A percentile compares a stretch with the other conserved stretches of the same genome.
These are phyloP conservation scores for Populus hybrid DNA, from an alignment of 441 rosid species.

Conservation along the genomic window DNA sequence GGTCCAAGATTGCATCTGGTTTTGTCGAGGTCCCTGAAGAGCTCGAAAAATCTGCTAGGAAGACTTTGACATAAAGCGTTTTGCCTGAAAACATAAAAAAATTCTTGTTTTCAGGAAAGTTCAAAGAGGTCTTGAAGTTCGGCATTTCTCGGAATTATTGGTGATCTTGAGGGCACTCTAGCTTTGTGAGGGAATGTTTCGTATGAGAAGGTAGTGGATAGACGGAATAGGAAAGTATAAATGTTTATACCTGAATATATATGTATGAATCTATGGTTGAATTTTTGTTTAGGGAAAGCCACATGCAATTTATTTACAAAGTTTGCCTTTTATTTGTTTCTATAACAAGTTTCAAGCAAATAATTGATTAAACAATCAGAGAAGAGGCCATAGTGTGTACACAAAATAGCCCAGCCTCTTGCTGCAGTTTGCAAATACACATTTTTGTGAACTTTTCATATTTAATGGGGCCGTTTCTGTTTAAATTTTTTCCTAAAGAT, in stretches of 20 bases:
- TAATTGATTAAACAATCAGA: neutral
- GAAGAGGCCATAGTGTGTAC: neutral
- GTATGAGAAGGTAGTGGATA: slow-evolving; percentile 38
- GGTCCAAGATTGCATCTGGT: slow-evolving; percentile 55
- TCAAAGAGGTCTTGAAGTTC: slow-evolving; percentile 84
- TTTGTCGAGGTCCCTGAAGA: slow-evolving; percentile 46
- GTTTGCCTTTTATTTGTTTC: neutral
- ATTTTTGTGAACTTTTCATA: neutral
- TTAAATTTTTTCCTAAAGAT: too few relatives aligned
- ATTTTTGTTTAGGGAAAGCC: neutral
- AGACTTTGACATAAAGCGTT: slow-evolving; percentile 62
- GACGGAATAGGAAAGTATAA: neutral
- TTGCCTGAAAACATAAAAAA: slow-evolving; percentile 58
- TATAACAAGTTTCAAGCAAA: neutral
- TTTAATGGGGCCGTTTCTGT: too few relatives aligned
- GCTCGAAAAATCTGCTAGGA: slow-evolving; percentile 36
- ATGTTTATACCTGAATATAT: neutral
- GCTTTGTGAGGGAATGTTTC: slow-evolving; percentile 80
- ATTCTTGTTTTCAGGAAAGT: too few relatives aligned
- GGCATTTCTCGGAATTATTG: slow-evolving; percentile 76
- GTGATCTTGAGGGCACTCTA: slow-evolving; percentile 80
- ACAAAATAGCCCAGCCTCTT: neutral
- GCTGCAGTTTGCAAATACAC: neutral
- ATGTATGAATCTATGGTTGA: neutral
- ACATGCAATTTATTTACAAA: neutral